Evolutionary conservation across 164 flowering plant species (phyloP), one percentile per base, ranked within the genome.

Genomic region (Saururus chinensis): DNA sequence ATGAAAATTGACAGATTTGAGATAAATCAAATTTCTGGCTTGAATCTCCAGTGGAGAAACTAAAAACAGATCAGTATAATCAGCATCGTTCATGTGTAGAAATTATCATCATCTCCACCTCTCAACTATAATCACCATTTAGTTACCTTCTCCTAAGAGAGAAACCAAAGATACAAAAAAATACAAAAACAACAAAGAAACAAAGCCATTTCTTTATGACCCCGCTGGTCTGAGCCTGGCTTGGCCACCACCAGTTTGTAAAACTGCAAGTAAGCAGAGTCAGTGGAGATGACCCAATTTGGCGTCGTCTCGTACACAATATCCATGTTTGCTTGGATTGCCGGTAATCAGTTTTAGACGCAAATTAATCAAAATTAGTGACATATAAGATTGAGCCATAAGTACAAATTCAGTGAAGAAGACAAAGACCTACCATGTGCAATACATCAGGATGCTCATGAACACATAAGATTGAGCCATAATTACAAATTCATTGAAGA

Each of bases 271-370:
- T 3, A 25, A 24, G 64, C 56, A 61, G 56, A 61, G 19, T 0
- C n/a, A n/a, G n/a, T n/a, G n/a, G n/a, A n/a, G n/a, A n/a, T n/a
- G 23, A 5, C 16, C 51, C 22, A 26, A 25, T 61, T 7, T 61
- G 9, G 64, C 64, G 56, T 61, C 64, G 64, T 41, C 64, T 61
- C 64, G 51, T 61, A 61, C 64, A 25, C 64, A 51, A 35, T 42
- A 49, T 17, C 4, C 56, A 61, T 9, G 21, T 22, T n/a, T n/a
- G n/a, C 13, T 19, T 42, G n/a, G 64, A 51, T 16, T 7, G 22
- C 64, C 17, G 40, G 64, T 51, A 61, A 61, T 61, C 64, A 61
- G 64, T 26, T 49, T 49, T 51, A 41, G 64, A 61, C 55, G 55
- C 64, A 22, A 19, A 26, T 23, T 2, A 14, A 12, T 11, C 16